Conservation (phyloP, 2,329 filamentous ascomycete genomes). For the Pyricularia pennisetigena region DNA sequence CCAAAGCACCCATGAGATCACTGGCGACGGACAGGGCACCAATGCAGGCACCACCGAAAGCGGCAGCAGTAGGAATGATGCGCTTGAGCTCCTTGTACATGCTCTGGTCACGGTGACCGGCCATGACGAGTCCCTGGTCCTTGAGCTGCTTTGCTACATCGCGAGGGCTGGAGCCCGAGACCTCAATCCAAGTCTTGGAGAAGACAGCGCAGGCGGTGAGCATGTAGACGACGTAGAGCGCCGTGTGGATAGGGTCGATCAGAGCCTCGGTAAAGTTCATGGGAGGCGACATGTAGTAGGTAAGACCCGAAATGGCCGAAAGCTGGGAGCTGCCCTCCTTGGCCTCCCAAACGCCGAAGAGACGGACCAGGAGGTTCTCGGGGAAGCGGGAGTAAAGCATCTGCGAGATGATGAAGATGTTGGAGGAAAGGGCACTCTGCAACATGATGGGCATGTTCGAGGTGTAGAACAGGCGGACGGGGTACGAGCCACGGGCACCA, state of each 20-base stretch:
- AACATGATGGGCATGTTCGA: slow-evolving; percentile 99
- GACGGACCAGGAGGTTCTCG: slow-evolving; percentile 94
- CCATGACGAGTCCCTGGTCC: slow-evolving; percentile 99
- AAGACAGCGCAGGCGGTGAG: slow-evolving; percentile 87
- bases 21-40: slow-evolving; percentile 92
- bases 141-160: slow-evolving; percentile 99
- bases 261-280: slow-evolving; percentile 96
- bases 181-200: slow-evolving; percentile 99
- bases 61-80: slow-evolving; percentile 94
- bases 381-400: slow-evolving; percentile 99
- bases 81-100: slow-evolving; percentile 99
- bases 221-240: slow-evolving; percentile 95
- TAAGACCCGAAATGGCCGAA: slow-evolving; percentile 82
- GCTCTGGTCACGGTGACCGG: slow-evolving; percentile 97
- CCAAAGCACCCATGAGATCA: slow-evolving; percentile 90
- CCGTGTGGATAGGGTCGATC: slow-evolving; percentile 92
- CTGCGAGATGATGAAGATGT: slow-evolving; percentile 98
- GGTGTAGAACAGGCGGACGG: slow-evolving; percentile 98
- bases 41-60: slow-evolving; percentile 98
- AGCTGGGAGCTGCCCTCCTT: slow-evolving; percentile 95
- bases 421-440: slow-evolving; percentile 96
- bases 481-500: slow-evolving; percentile 96
- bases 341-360: slow-evolving; percentile 97
- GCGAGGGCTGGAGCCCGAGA: slow-evolving; percentile 92
- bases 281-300: slow-evolving; percentile 99